Base-by-base conservation (phyloP, 331 rosid species). In the Malus hybrid region DNA sequence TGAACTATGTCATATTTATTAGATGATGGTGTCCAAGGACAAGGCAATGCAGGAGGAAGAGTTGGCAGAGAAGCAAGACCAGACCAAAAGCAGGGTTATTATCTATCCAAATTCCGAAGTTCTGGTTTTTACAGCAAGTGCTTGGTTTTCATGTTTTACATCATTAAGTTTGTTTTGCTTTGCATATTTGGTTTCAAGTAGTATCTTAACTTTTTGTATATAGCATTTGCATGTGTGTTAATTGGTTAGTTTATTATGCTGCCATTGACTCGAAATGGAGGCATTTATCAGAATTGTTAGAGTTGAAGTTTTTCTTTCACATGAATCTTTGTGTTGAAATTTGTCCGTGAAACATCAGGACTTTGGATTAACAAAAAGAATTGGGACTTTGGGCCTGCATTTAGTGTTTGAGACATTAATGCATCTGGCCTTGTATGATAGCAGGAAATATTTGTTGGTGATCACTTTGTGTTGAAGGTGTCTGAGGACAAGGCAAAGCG, bases 11-110 rank as follows among this genome's bases (percentile, higher is more conserved):
- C 16, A 13, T 46, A 46, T 13, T 46, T 12, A 46, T 12, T 46
- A 10, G 46, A 39, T 4, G 52, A 46, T 1, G 18, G 18, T 5
- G 54, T 13, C 15, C 5, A 2, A 46, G 18, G 18, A 46, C 54
- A 13, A 13, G 54, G 18, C 18, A 46, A 46, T 12, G 54, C 54
- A 46, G 54, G 14, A 6, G 48, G 54, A 46, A 13, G 54, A 46
- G 18, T 13, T 46, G 18, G 54, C 15, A 46, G 54, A 13, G 54
- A 13, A 46, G 78, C 69, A 83, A 1, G 83, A 87, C 73, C 87
- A 65, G 80, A 73, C 83, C 28, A 93, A 89, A 79, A 90, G 97
- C 99, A 92, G 89, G 99, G 99, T 94, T 73, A 74, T 80, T 75
- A 19, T 76, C 80, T 10, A 50, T 55, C 76, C 4, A 12, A 39